Base-by-base conservation (phyloP, 805 yeast species). In the Metschnikowia corniflorae region DNA sequence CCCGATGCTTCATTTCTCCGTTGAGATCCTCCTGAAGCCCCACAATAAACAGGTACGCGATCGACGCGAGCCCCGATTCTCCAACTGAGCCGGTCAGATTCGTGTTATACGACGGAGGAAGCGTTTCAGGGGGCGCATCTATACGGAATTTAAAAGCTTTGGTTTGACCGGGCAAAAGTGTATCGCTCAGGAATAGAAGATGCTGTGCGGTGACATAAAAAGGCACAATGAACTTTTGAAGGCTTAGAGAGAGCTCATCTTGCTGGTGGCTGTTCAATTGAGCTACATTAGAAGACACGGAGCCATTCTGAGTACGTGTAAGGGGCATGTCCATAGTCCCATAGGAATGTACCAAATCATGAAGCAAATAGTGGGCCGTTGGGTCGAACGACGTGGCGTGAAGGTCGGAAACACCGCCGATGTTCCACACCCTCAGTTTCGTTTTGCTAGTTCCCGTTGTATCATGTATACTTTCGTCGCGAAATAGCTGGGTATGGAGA, bases 41-140 rank as follows among this genome's bases (percentile, higher is more conserved):
- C 14, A 67, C 55, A 7, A 65, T 54, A 31, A 67, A 43, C 43
- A 60, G 56, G 48, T 68, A 67, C 23, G 53, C 52, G 7, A 68
- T 59, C 35, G 70, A 61, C 2, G 64, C 47, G 38, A 55, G 53
- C 2, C 71, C 72, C 31, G 59, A 68, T 26, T 67, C 71, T 22
- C 69, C 55, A 4, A 55, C 53, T 2, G 60, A 49, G 0, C 70
- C 69, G 0, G 71, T 62, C 71, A 64, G 69, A 12, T 53, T 49
- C 6, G 65, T 46, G 43, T 68, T 68, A 47, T 68, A 68, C 10
- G 65, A 56, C 0, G 73, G 73, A 6, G 73, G 71, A 21, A 59
- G 44, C 12, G 46, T 44, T 6, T 37, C 33, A n/a, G 41, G 34
- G 3, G 55, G 38, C 16, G 44, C 45, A 1, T 57, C 60, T 37